Base-by-base conservation (phyloP, 495 filamentous ascomycete genomes). In the Chaetomium cochliodes region DNA sequence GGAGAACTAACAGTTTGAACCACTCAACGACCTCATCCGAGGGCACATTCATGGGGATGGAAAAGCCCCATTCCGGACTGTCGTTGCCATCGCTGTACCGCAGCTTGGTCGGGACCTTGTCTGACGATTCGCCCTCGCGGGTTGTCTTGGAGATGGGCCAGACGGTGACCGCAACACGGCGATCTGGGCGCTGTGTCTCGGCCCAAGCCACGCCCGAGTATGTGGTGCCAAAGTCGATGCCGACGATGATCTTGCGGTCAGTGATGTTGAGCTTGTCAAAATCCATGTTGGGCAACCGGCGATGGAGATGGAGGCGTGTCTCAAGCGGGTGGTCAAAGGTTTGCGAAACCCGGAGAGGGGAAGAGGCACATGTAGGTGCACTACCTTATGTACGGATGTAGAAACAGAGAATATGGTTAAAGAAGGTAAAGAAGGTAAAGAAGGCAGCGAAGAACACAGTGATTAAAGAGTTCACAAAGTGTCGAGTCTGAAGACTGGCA, bases 1-100 rank as follows among this genome's bases (percentile, higher is more conserved):
- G n/a, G n/a, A n/a, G 49, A 26, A 77, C 75, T 53, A 69, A 78
- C 64, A 86, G 78, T 68, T 86, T 86, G 71, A 87, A 81, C 79
- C 82, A 86, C 61, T 85, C 76, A 37, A 81, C 67, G 26, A 79
- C 69, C 44, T 77, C 71, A 46, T 72, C 77, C 0, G 50, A 41
- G 1, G 81, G 73, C 0, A 70, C 68, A n/a, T 63, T 65, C 2
- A 64, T n/a, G 15, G 75, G 72, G 37, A 86, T 81, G 25, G 80
- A 72, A 62, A 81, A 85, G 0, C 84, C 84, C 84, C 84, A 86
- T 69, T 74, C 65, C 3, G 69, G 66, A n/a, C 75, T 57, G 0
- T 67, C 65, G 12, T 63, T 58, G 0, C 67, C 65, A 9, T 63
- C 47, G 0, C 70, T 50, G 60, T 84, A 84, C 0, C 74, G 54